Evolutionary conservation across 2,329 filamentous ascomycete species (phyloP).

Genomic region (Sarocladiaceae sp.): DNA sequence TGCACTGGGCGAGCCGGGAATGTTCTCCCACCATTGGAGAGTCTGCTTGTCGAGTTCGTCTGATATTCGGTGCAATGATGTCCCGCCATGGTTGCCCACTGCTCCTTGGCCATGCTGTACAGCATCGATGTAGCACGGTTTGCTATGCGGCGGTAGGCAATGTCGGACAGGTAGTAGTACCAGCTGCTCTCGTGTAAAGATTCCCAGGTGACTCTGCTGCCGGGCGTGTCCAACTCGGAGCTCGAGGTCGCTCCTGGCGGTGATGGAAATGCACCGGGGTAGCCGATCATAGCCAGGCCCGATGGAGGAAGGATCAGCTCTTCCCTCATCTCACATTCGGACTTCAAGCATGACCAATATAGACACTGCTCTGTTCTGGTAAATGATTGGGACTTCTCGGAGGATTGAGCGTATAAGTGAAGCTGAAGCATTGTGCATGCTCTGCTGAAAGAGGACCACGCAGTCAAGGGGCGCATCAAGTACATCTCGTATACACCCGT

Average conservation of each 20-base stretch:
- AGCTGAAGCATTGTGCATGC: neutral
- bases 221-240: neutral
- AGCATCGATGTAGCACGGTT: slow-evolving; percentile 22
- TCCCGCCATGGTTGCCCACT: neutral
- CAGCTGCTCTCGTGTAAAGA: slow-evolving; percentile 28
- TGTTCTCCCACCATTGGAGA: neutral
- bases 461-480: neutral
- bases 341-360: slow-evolving; percentile 40
- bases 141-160: slow-evolving; percentile 35
- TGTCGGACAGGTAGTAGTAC: slow-evolving; percentile 41
- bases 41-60: neutral
- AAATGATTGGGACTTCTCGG: neutral
- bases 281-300: slow-evolving; percentile 28
- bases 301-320: slow-evolving; percentile 32
- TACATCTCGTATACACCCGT: neutral
- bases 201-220: slow-evolving; percentile 14
- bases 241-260: slow-evolving; percentile 14
- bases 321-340: slow-evolving; percentile 35
- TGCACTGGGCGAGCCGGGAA: neutral
- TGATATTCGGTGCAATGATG: neutral
- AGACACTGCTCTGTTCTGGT: slow-evolving; percentile 28
- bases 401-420: slow-evolving; percentile 19
- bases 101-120: neutral
- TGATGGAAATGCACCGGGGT: slow-evolving; percentile 25
- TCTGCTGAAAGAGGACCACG: neutral